These are phyloP conservation scores for Parasitella parasitica DNA, from an alignment of 371 early-diverging fungal genomes.

Conservation along the genomic window DNA sequence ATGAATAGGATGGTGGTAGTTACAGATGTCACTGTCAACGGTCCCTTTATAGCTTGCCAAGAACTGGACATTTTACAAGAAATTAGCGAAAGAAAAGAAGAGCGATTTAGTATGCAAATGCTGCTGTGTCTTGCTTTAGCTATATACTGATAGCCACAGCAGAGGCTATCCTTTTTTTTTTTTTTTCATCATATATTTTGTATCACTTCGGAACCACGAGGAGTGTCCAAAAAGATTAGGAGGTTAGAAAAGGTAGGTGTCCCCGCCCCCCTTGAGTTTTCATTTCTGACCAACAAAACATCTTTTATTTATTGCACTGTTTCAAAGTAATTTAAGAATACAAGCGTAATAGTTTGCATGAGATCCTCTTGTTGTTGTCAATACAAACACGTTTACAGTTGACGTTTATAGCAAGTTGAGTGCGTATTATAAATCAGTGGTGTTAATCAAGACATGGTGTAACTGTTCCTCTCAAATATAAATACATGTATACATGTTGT, in stretches of 20 bases:
- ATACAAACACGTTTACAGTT: neutral
- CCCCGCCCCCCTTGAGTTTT: constrained; percentile 1
- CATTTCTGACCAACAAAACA: neutral
- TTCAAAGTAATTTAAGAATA: neutral
- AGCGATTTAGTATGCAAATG: neutral
- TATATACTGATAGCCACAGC: neutral
- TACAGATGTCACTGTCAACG: constrained; percentile 31
- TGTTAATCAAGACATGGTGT: neutral
- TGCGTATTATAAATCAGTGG: neutral
- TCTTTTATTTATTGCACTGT: neutral
- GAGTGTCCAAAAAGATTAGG: constrained; percentile 9
- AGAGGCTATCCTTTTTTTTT: neutral
- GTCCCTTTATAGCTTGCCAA: constrained; percentile 23
- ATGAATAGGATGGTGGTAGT: constrained; percentile 28
- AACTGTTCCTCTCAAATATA: too few relatives aligned
- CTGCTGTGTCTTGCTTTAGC: neutral
- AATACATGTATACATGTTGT: neutral
- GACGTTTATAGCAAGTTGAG: neutral
- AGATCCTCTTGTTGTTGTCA: neutral
- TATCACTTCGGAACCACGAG: constrained; percentile 22
- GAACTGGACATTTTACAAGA: neutral
- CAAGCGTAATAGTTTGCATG: too few relatives aligned
- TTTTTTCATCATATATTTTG: constrained; percentile 12
- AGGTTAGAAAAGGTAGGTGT: constrained; percentile 2
- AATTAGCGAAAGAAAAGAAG: neutral